Conservation (phyloP, 176 grass and related monocot genomes). For the Carex kokanica region DNA sequence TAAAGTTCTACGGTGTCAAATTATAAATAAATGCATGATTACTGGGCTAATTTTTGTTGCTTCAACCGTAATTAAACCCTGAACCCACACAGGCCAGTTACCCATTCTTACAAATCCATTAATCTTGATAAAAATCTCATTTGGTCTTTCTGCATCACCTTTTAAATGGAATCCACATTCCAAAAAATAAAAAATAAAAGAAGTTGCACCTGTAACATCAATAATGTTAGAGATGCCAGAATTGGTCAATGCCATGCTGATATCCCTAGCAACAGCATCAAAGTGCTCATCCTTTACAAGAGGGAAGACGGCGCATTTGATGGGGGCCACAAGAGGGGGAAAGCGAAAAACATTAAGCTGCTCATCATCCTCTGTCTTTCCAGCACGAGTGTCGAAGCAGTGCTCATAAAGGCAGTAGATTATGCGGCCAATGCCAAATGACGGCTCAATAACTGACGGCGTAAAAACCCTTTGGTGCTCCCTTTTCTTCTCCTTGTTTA, state of each 20-base stretch:
- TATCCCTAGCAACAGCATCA: conserved; percentile 66
- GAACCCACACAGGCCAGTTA: neutral
- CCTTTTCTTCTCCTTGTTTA: conserved; percentile 79
- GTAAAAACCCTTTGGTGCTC: conserved; percentile 89
- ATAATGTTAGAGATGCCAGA: conserved; percentile 79
- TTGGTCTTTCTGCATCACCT: neutral
- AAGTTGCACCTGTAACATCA: conserved; percentile 62
- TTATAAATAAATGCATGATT: neutral
- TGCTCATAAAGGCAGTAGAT: conserved; percentile 91
- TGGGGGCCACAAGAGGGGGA: conserved; percentile 73
- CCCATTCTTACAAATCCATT: neutral
- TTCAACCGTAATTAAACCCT: neutral
- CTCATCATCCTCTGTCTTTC: conserved; percentile 57
- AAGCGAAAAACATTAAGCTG: conserved; percentile 85
- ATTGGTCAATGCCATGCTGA: conserved; percentile 61
- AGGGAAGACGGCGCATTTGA: conserved; percentile 83
- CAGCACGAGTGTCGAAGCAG: conserved; percentile 62
- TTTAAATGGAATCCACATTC: neutral
- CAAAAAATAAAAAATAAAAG: neutral
- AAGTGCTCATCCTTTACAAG: conserved; percentile 71
- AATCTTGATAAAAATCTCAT: neutral
- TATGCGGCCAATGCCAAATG: conserved; percentile 91
- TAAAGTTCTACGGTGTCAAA: neutral
- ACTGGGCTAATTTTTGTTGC: no score
- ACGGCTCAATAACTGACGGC: conserved; percentile 86